Evolutionary conservation across 1,284 basidiomycete genomes (phyloP).

Genomic region (Golubevia pallescens): DNA sequence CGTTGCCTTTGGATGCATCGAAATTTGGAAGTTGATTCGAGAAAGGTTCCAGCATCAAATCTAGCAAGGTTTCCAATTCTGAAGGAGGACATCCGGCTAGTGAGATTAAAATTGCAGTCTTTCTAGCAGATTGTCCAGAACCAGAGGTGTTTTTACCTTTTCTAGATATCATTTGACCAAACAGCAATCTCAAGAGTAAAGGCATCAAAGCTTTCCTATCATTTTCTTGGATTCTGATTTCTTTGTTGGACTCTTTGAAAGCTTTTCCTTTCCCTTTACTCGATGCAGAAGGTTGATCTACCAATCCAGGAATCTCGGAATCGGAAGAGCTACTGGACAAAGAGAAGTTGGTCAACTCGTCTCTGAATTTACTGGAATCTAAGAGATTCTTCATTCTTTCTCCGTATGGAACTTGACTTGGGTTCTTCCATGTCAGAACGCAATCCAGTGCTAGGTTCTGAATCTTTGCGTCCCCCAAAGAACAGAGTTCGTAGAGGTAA

Average conservation of each 20-base stretch:
- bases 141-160: constrained; percentile 44
- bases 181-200: constrained; percentile 48
- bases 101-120: constrained; percentile 47
- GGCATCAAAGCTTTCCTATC: constrained; percentile 45
- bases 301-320: no score
- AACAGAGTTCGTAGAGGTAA: constrained; percentile 78
- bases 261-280: constrained; percentile 1
- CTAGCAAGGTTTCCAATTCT: constrained; percentile 46
- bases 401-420: constrained; percentile 73
- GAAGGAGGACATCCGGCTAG: constrained; percentile 29
- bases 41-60: constrained; percentile 58
- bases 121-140: constrained; percentile 39
- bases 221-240: constrained; percentile 24
- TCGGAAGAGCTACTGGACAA: no score
- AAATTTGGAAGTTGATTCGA: constrained; percentile 21
- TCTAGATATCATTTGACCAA: constrained; percentile 49
- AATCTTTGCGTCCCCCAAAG: constrained; percentile 81
- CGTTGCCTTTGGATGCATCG: not conserved
- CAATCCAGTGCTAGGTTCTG: constrained; percentile 82
- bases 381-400: constrained; percentile 76
- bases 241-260: not conserved
- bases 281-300: constrained; percentile 31
- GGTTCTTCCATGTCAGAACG: constrained; percentile 81
- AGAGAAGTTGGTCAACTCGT: constrained; percentile 79
- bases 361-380: constrained; percentile 86